These are phyloP conservation scores for Cladosporium colombiae DNA, from an alignment of 2,329 filamentous ascomycete species.

Conservation along the genomic window DNA sequence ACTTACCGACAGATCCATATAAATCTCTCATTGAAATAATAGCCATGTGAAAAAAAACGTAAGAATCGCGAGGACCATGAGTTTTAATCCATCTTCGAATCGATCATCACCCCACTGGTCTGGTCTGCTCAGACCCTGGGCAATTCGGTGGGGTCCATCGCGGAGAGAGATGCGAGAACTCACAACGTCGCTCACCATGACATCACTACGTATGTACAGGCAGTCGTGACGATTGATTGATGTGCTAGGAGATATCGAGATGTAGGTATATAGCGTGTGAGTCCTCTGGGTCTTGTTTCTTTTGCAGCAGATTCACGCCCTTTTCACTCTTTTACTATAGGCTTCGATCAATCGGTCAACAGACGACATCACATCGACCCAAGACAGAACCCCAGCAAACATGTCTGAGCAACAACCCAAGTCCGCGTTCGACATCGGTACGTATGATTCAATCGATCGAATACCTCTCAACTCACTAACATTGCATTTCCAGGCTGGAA, in stretches of 20 bases:
- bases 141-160: conserved; percentile 1
- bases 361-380: background rate
- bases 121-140: background rate
- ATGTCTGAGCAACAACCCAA: conserved; percentile 18
- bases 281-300: background rate
- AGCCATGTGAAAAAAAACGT: background rate
- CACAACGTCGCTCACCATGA: conserved; percentile 8
- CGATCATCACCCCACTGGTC: background rate
- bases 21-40: background rate
- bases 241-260: background rate
- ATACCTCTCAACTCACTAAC: background rate
- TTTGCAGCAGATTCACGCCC: background rate
- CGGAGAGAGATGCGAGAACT: conserved; percentile 7
- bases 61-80: background rate
- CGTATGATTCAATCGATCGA: background rate
- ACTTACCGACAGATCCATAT: background rate
- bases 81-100: background rate
- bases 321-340: background rate
- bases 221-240: conserved; percentile 16
- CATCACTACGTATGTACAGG: conserved; percentile 5
- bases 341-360: background rate
- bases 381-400: background rate
- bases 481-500: conserved; percentile 4
- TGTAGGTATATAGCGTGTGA: background rate
- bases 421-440: conserved; percentile 18